A percentile compares a stretch with the other conserved stretches of the same genome.
phyloP scores from a whole-genome alignment of 768 basidiomycete species.

The Phlebiopsis flavidoalba region DNA sequence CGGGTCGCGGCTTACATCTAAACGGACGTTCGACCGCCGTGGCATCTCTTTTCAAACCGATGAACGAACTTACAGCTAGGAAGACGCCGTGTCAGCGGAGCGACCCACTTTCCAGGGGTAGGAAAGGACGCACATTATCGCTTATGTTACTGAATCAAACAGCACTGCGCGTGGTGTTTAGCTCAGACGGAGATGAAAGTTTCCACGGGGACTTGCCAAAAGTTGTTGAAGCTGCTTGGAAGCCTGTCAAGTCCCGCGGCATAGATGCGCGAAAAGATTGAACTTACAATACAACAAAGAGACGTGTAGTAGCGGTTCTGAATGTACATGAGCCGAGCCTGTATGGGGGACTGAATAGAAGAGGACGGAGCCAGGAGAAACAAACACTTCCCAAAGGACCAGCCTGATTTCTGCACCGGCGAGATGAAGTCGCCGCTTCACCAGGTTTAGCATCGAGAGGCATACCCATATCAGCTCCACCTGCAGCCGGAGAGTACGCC shows the following conservation, averaged over 20 bases:
- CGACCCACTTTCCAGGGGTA: neutral
- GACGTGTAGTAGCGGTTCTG: constrained; percentile 58
- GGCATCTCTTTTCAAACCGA: neutral
- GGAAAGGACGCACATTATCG: neutral
- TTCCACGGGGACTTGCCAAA: constrained; percentile 31
- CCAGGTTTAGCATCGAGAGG: neutral
- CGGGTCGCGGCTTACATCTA: constrained; percentile 2
- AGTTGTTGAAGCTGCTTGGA: constrained; percentile 45
- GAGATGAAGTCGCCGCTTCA: neutral
- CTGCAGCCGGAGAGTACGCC: constrained; percentile 22
- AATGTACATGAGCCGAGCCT: neutral
- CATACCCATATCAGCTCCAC: constrained; percentile 52
- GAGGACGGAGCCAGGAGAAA: constrained; percentile 45
- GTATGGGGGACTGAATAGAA: neutral
- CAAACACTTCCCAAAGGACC: constrained; percentile 49
- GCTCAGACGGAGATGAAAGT: neutral
- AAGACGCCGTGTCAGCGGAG: constrained; percentile 7
- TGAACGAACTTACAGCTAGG: constrained; percentile 7
- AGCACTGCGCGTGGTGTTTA: neutral
- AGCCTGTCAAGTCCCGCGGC: neutral
- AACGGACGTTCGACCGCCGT: neutral
- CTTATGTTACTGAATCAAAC: neutral
- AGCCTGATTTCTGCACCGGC: constrained; percentile 39
- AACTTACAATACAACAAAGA: constrained; percentile 46
- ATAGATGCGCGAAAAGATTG: neutral